phyloP scores from a whole-genome alignment of 768 basidiomycete genomes.

The Mycena rebaudengoi region DNA sequence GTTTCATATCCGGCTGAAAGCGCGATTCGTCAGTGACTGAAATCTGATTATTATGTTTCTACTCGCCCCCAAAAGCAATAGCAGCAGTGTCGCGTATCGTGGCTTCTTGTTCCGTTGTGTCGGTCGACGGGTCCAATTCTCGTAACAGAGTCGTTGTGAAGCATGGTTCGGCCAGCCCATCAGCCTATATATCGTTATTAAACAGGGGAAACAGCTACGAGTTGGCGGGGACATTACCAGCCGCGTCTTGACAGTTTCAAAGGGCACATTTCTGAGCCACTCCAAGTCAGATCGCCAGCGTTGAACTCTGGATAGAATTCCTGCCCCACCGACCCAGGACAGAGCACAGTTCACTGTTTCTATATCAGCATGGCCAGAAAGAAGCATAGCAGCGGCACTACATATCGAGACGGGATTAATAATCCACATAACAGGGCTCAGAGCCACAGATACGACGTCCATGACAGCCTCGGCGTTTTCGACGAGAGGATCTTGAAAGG shows the following conservation, averaged over 20 bases:
- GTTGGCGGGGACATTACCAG: not conserved
- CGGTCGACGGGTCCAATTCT: not conserved
- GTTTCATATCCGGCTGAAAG: constrained; percentile 3
- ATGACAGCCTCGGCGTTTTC: not conserved
- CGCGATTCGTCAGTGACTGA: not conserved
- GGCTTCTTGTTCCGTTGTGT: not conserved
- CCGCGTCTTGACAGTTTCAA: not conserved
- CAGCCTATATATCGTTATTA: not conserved
- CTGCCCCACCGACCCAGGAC: constrained; percentile 1
- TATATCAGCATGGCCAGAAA: not conserved
- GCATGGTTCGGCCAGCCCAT: not conserved
- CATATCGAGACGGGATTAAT: not conserved
- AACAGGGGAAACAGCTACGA: not conserved
- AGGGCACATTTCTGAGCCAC: not conserved
- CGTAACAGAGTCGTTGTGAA: not conserved
- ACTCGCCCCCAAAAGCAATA: constrained; percentile 3
- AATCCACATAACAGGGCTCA: constrained; percentile 6
- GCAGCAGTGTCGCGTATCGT: constrained; percentile 5
- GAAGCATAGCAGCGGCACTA: not conserved
- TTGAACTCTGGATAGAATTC: not conserved
- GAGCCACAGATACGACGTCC: not conserved
- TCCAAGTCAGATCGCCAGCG: not conserved
- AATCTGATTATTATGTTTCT: not conserved
- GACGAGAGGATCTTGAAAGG: not conserved
- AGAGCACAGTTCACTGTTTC: not conserved